phyloP scores from a whole-genome alignment of 2,329 filamentous ascomycete genomes.

The Emergomyces orientalis region DNA sequence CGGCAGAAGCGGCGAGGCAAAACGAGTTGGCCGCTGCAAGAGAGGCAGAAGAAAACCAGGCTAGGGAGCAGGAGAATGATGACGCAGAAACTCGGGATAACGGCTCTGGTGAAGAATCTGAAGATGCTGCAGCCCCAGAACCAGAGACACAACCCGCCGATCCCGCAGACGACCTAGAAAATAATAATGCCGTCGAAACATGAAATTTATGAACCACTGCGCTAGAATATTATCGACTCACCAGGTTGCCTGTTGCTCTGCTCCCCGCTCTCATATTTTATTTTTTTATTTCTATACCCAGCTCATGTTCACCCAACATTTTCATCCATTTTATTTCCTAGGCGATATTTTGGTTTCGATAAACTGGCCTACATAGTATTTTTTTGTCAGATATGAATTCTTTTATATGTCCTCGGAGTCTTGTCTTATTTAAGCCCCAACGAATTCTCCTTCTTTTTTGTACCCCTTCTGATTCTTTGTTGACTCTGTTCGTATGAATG shows the following conservation, averaged over 20 bases:
- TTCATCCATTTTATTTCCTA: background rate
- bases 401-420: background rate
- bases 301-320: background rate
- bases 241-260: background rate
- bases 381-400: background rate
- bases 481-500: background rate
- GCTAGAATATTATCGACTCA: background rate
- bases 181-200: background rate
- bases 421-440: background rate
- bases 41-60: constrained; percentile 10
- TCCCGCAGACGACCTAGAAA: background rate
- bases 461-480: background rate
- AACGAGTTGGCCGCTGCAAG: constrained; percentile 8
- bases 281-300: background rate
- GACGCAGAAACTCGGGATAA: background rate
- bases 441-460: background rate
- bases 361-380: background rate
- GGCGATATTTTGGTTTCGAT: background rate
- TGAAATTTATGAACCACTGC: background rate
- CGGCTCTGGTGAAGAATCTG: background rate
- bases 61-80: background rate
- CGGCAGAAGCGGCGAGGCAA: constrained; percentile 34
- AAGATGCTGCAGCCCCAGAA: background rate
- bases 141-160: background rate
- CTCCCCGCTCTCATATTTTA: background rate